Evolutionary conservation across 2,329 filamentous ascomycete genomes (phyloP), one percentile per base, ranked within the genome.

Genomic region (Cryphonectria carpinicola): DNA sequence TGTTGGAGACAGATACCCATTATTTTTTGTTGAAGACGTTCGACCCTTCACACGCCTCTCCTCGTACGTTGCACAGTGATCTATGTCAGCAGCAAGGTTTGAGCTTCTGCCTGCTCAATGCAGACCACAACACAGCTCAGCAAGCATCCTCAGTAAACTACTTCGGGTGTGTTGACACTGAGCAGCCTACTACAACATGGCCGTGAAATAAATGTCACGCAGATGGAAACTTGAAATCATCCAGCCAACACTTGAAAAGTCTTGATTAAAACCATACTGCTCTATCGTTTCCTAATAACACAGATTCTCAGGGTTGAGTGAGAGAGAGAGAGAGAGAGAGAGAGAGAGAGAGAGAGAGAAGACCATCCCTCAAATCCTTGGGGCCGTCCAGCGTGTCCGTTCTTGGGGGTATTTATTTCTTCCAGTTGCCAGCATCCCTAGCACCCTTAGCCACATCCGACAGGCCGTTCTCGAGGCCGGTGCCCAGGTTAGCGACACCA

Each of bases 351-450:
- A 28, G 28, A 32, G 5, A 19, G 10, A 25, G 8, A 32, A 19
- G 22, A 13, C 6, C 25, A 7, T 32, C 13, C 14, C 14, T 14
- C 22, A 2, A 2, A 8, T 14, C 25, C 54, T 19, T 28, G 32
- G 32, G 32, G 14, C 25, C 54, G 54, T 35, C 54, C 25, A 32
- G 54, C 54, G 25, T 32, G 13, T 32, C 32, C 28, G 13, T 58
- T 13, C 11, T 8, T 3, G 25, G 28, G n/a, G 52, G n/a, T 14
- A 5, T 54, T 68, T 43, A 72, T 67, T 71, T 82, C 80, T 86
- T 86, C 86, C 87, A 88, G 76, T 89, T 79, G 3, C 88, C 88
- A 14, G 87, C 87, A 75, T 88, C 81, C 79, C 89, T 87, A 8
- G 87, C 84, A 0, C 87, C 87, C 78, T 86, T 83, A 19, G 84